Base-by-base conservation (phyloP, 228 moss, liverwort and hornwort species). In the Sphagnum fallax region DNA sequence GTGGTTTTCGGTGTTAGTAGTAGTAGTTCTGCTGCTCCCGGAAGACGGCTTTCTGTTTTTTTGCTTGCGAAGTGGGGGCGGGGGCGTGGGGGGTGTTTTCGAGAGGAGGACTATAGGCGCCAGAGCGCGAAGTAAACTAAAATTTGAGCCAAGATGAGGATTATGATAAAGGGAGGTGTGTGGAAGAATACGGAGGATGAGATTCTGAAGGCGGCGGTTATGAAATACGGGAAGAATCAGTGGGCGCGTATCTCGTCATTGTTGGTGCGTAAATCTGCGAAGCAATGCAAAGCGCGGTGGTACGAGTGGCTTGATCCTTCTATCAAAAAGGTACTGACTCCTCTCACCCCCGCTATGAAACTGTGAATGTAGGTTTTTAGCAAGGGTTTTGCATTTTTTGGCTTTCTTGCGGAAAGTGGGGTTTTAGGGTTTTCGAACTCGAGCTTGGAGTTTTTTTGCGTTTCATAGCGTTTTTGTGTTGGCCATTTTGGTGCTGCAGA, bases 171-270 rank as follows among this genome's bases (percentile, higher is more conserved):
- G 83, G 94, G 94, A 48, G 94, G 94, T 52, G 92, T 94, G 66
- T 94, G 94, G 94, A 94, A 94, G 67, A 94, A 94, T 81, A 94
- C 94, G 6, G 94, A 94, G 47, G 94, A 94, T 90, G 94, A 94
- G 85, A 94, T 94, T 67, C 94, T 94, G 58, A 94, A 94, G 81
- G 94, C 94, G 71, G 94, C 94, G 61, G 94, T 94, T 32, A 94
- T 94, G 94, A 94, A 94, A 72, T 94, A 94, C 70, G 94, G 94
- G 66, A 94, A 94, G 75, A 94, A 94, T 73, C 94, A 94, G 59
- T 94, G 94, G 94, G 94, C 91, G 15, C 86, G 94, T 71, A 94
- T 91, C 57, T 94, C 94, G 47, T 94, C 94, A 52, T 77, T 94
- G 61, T 69, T 94, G 78, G 94, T 94, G 6, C 83, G 94, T 8